Conservation (phyloP, 179 eudicot species). For the Drosera spatulata region DNA sequence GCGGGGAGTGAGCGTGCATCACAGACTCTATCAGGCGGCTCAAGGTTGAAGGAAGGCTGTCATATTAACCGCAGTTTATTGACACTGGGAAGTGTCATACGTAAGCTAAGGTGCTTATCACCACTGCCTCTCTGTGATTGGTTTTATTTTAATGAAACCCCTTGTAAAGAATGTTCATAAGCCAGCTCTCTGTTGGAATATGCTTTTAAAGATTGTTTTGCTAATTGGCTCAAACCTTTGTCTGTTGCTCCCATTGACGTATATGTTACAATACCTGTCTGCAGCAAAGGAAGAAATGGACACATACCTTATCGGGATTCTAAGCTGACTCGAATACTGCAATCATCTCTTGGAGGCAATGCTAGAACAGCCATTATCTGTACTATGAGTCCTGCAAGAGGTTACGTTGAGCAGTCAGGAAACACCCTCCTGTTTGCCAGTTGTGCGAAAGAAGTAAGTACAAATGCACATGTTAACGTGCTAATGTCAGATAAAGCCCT, state of each 20-base stretch:
- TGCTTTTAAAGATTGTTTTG: too few species aligned
- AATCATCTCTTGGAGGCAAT: conserved; percentile 47
- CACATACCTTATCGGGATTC: conserved; percentile 51
- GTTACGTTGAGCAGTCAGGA: conserved; percentile 41
- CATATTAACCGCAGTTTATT: conserved; percentile 47
- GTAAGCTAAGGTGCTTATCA: conserved; percentile 32
- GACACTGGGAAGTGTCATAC: conserved; percentile 44
- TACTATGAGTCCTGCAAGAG: conserved; percentile 46
- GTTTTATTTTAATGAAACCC: too few species aligned
- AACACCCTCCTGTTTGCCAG: conserved; percentile 46
- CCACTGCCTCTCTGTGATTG: background rate
- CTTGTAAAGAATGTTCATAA: too few species aligned
- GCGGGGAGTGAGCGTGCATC: conserved; percentile 57
- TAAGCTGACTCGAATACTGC: conserved; percentile 42
- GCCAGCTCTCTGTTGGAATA: too few species aligned
- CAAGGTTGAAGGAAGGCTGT: conserved; percentile 47
- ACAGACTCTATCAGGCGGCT: conserved; percentile 41
- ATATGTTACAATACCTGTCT: background rate
- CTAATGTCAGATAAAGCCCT: conserved; percentile 41
- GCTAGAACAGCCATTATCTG: conserved; percentile 44
- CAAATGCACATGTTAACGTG: conserved; percentile 41
- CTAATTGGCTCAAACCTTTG: too few species aligned
- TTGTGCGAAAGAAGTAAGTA: conserved; percentile 44
- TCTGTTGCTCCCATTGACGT: too few species aligned
- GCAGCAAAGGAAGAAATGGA: conserved; percentile 41